Evolutionary conservation across 2,329 filamentous ascomycete genomes (phyloP).

Genomic region (Colletotrichum endophyticum): DNA sequence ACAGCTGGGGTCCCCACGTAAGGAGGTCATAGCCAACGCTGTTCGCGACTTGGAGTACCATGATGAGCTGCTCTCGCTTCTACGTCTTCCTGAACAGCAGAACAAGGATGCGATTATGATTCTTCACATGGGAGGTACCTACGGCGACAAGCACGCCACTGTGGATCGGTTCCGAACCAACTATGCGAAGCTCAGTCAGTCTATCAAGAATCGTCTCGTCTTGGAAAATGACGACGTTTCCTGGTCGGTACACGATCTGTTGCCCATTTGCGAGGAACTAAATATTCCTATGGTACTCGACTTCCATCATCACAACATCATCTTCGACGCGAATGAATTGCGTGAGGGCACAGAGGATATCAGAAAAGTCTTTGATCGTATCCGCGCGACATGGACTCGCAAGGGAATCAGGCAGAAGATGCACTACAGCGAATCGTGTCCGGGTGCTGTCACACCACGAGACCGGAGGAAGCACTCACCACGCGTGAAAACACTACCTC

Average conservation of each 20-base stretch:
- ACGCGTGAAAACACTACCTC: slow-evolving; percentile 79
- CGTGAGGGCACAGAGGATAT: slow-evolving; percentile 89
- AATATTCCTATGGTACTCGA: slow-evolving; percentile 92
- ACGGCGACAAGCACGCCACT: slow-evolving; percentile 83
- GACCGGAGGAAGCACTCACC: slow-evolving; percentile 87
- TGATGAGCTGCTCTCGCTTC: slow-evolving; percentile 79
- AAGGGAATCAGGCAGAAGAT: slow-evolving; percentile 93
- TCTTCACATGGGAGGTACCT: slow-evolving; percentile 89
- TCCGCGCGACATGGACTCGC: slow-evolving; percentile 80
- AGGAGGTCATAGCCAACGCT: slow-evolving; percentile 76
- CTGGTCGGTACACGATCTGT: slow-evolving; percentile 89
- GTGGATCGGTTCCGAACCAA: slow-evolving; percentile 79
- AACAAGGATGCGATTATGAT: slow-evolving; percentile 93
- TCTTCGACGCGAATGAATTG: slow-evolving; percentile 75
- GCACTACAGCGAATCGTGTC: slow-evolving; percentile 88
- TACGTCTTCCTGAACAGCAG: slow-evolving; percentile 78
- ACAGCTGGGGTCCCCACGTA: slow-evolving; percentile 83
- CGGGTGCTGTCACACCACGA: slow-evolving; percentile 76
- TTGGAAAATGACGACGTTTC: slow-evolving; percentile 94
- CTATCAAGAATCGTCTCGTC: slow-evolving; percentile 81
- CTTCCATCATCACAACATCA: slow-evolving; percentile 94
- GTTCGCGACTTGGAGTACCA: slow-evolving; percentile 88
- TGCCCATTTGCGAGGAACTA: slow-evolving; percentile 91
- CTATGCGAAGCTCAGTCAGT: slow-evolving; percentile 68
- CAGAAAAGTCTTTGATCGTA: slow-evolving; percentile 73